Evolutionary conservation across 2,329 filamentous ascomycete species (phyloP).

Genomic region (Xylariaceae sp.): DNA sequence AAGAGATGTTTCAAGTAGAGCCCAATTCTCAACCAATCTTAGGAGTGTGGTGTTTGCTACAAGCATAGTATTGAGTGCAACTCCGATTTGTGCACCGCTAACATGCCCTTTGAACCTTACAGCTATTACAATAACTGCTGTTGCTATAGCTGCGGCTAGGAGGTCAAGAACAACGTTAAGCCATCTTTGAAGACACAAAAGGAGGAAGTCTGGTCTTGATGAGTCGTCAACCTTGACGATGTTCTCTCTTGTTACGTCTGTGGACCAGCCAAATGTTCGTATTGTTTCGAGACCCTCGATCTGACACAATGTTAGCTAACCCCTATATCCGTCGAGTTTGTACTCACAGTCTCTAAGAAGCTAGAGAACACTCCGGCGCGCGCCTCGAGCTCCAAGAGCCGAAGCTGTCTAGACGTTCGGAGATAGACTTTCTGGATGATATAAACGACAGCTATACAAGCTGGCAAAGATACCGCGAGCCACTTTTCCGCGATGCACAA

Average conservation of each 20-base stretch:
- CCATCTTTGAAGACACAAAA: constrained; percentile 60
- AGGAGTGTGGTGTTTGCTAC: constrained; percentile 46
- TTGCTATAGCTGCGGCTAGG: constrained; percentile 55
- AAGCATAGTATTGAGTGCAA: constrained; percentile 47
- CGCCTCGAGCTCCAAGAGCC: constrained; percentile 61
- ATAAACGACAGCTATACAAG: constrained; percentile 51
- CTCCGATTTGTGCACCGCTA: constrained; percentile 43
- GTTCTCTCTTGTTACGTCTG: constrained; percentile 32
- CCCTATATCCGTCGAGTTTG: constrained; percentile 12
- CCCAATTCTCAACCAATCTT: constrained; percentile 43
- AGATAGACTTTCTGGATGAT: constrained; percentile 59
- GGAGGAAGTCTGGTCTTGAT: constrained; percentile 57
- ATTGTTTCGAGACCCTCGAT: constrained; percentile 52
- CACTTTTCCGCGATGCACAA: constrained; percentile 54
- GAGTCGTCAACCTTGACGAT: constrained; percentile 49
- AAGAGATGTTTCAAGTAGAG: constrained; percentile 45
- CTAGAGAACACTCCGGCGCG: constrained; percentile 49
- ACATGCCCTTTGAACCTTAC: constrained; percentile 29
- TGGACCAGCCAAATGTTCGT: constrained; percentile 55
- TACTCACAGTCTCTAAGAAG: constrained; percentile 34
- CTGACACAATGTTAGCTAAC: constrained; percentile 2
- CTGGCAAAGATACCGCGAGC: constrained; percentile 54
- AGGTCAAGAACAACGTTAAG: constrained; percentile 58
- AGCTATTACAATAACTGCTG: constrained; percentile 41
- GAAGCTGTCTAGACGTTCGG: constrained; percentile 62